phyloP scores from a whole-genome alignment of 2,329 filamentous ascomycete species.

The Clonostachys chloroleuca region DNA sequence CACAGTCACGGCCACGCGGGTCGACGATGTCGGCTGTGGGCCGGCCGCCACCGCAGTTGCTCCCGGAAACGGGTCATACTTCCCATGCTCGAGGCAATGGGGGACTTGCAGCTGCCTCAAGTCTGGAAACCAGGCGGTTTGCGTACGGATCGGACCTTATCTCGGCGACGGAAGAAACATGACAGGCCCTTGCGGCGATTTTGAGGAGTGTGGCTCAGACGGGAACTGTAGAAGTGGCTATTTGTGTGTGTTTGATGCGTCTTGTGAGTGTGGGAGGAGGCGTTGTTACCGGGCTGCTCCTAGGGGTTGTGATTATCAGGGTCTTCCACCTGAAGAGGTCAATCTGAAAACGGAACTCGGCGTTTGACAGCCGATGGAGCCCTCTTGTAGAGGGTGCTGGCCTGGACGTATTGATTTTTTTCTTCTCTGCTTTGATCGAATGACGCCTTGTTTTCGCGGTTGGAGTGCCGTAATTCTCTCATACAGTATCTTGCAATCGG shows the following conservation, averaged over 20 bases:
- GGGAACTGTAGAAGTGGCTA: slow-evolving; percentile 4
- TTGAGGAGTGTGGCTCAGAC: slow-evolving; percentile 7
- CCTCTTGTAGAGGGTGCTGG: too few species aligned
- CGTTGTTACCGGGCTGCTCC: slow-evolving; percentile 8
- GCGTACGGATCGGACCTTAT: slow-evolving; percentile 6
- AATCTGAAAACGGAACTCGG: not conserved
- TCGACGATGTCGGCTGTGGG: slow-evolving; percentile 6
- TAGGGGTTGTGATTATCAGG: slow-evolving; percentile 5
- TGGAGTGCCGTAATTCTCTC: too few species aligned
- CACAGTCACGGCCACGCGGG: slow-evolving; percentile 6
- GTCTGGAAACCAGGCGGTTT: slow-evolving; percentile 6
- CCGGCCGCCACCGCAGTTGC: slow-evolving; percentile 6
- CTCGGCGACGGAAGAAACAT: slow-evolving; percentile 1
- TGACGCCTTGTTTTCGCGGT: too few species aligned
- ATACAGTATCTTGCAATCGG: too few species aligned
- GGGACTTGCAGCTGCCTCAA: slow-evolving; percentile 10
- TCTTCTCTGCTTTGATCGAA: too few species aligned
- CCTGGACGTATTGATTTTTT: too few species aligned
- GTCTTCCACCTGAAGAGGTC: slow-evolving; percentile 3
- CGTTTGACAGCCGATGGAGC: too few species aligned
- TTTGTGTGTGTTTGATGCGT: slow-evolving; percentile 9
- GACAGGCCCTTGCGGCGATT: slow-evolving; percentile 7
- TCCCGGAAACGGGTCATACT: slow-evolving; percentile 3
- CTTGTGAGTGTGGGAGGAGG: slow-evolving; percentile 9
- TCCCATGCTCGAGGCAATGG: slow-evolving; percentile 7